Percentiles rank a stretch among this genome's conserved stretches.
phyloP scores from a whole-genome alignment of 768 basidiomycete species.

The Boletus eberwhitei region DNA sequence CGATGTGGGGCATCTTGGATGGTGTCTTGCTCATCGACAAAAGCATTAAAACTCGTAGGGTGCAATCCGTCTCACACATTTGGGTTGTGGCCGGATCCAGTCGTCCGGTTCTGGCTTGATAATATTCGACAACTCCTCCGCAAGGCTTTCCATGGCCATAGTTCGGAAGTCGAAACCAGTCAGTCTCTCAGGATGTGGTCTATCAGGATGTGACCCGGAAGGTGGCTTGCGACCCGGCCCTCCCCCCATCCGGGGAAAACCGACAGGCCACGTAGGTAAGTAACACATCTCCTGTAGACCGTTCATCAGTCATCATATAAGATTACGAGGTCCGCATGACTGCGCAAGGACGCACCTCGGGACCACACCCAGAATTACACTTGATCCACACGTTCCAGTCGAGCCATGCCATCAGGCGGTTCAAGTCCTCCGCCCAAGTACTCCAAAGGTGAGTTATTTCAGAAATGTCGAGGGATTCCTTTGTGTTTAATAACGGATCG shows the following conservation, averaged over 20 bases:
- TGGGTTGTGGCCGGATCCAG: conserved; percentile 22
- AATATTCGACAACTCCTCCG: background rate
- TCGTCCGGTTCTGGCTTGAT: conserved; percentile 3
- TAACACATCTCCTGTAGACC: conserved; percentile 24
- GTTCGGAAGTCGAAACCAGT: background rate
- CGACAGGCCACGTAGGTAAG: conserved; percentile 23
- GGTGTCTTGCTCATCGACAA: no score
- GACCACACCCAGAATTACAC: conserved; percentile 44
- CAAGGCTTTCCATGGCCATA: background rate
- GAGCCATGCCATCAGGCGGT: conserved; percentile 45
- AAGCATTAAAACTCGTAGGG: conserved; percentile 3
- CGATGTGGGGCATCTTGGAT: background rate
- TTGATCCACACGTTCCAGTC: conserved; percentile 52
- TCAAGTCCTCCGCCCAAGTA: conserved; percentile 36
- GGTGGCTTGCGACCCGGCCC: background rate
- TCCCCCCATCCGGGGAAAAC: conserved; percentile 1
- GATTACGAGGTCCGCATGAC: background rate
- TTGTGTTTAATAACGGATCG: conserved; percentile 8
- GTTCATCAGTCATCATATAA: background rate
- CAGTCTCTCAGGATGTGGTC: background rate
- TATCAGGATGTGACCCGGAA: background rate
- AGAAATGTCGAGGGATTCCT: background rate
- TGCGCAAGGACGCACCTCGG: conserved; percentile 36
- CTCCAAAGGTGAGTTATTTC: conserved; percentile 11
- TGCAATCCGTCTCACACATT: conserved; percentile 11